Evolutionary conservation across 768 basidiomycete species (phyloP).

Genomic region (Strobilomyces dryophilus): DNA sequence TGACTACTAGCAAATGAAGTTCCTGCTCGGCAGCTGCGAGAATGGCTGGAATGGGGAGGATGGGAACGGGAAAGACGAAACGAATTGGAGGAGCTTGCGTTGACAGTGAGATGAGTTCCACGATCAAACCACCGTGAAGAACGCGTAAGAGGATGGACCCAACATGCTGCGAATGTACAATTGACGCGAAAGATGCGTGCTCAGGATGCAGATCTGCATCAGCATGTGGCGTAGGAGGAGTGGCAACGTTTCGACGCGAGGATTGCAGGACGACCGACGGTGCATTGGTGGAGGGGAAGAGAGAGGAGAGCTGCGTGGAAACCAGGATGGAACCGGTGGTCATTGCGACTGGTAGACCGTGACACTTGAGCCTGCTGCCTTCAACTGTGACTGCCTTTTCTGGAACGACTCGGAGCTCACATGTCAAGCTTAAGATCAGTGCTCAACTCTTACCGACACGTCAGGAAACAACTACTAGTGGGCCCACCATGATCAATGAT

Average conservation of each 20-base stretch:
- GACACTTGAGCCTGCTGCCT: background rate
- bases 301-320: constrained; percentile 60
- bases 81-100: constrained; percentile 62
- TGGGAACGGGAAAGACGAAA: constrained; percentile 69
- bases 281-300: constrained; percentile 50
- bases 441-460: too few species aligned
- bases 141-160: constrained; percentile 72
- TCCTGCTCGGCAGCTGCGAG: constrained; percentile 44
- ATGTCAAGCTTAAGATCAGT: background rate
- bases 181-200: constrained; percentile 65
- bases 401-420: constrained; percentile 8
- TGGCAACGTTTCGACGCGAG: constrained; percentile 48
- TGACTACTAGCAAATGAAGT: constrained; percentile 70
- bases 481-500: background rate
- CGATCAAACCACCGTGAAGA: constrained; percentile 65
- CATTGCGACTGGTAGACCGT: constrained; percentile 20
- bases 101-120: constrained; percentile 76
- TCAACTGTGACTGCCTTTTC: constrained; percentile 21
- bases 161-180: constrained; percentile 52
- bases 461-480: too few species aligned
- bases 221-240: constrained; percentile 41
- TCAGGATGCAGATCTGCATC: constrained; percentile 50
- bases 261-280: constrained; percentile 56
- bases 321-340: constrained; percentile 37
- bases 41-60: constrained; percentile 63